phyloP scores from a whole-genome alignment of 495 filamentous ascomycete species.

The Hypoxylon lenormandii region DNA sequence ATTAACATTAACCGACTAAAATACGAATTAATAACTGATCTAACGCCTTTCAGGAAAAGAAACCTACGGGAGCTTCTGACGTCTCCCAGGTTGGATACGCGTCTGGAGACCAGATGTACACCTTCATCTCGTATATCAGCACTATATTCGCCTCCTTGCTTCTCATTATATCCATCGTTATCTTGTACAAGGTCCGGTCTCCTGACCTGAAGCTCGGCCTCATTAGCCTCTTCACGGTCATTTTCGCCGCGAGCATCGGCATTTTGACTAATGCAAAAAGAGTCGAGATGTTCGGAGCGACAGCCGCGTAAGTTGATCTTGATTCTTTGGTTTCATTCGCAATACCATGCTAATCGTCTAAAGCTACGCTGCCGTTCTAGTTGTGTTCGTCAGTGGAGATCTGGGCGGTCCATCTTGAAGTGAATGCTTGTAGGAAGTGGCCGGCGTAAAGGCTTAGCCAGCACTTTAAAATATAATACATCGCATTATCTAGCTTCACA shows the following conservation, averaged over 20 bases:
- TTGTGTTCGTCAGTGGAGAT: conserved; percentile 1
- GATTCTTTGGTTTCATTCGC: not conserved
- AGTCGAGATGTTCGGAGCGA: conserved; percentile 51
- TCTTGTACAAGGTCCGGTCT: conserved; percentile 28
- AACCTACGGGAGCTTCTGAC: not conserved
- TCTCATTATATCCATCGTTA: conserved; percentile 49
- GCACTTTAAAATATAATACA: not conserved
- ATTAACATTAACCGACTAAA: not conserved
- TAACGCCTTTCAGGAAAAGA: not conserved
- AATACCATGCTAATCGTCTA: not conserved
- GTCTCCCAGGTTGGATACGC: conserved; percentile 4
- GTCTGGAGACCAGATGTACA: conserved; percentile 2
- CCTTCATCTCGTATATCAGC: conserved; percentile 6
- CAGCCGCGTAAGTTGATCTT: conserved; percentile 46
- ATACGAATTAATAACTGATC: not conserved
- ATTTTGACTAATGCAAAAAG: conserved; percentile 52
- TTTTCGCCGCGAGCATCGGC: conserved; percentile 48
- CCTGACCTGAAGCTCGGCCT: conserved; percentile 39
- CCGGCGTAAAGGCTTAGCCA: not conserved
- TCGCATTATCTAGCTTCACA: not conserved
- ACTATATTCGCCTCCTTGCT: conserved; percentile 43
- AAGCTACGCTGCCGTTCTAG: not conserved
- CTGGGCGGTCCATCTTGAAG: not conserved
- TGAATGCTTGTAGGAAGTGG: not conserved
- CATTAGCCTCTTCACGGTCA: conserved; percentile 47